These are phyloP conservation scores for Prunus kanzakura DNA, from an alignment of 306 rosid genomes.

Conservation along the genomic window DNA sequence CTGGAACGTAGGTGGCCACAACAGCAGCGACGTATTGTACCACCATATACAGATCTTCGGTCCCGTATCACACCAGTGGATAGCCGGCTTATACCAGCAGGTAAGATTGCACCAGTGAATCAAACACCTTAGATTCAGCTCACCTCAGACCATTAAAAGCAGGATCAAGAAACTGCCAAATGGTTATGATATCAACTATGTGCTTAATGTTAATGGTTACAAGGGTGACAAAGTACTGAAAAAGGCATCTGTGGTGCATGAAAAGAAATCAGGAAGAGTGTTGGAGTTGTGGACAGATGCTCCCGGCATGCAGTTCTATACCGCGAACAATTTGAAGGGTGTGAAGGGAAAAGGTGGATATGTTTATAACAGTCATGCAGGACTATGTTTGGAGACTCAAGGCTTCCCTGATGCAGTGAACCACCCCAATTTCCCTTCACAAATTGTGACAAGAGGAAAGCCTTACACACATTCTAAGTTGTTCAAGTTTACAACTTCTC, in stretches of 20 bases:
- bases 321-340: slow-evolving; percentile 3
- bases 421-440: slow-evolving; percentile 18
- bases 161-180: slow-evolving; percentile 2
- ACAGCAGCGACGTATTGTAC: slow-evolving; percentile 4
- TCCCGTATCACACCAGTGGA: not conserved
- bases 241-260: not conserved
- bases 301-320: slow-evolving; percentile 10
- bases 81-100: slow-evolving; percentile 4
- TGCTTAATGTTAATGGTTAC: slow-evolving; percentile 5
- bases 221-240: not conserved
- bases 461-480: slow-evolving; percentile 15
- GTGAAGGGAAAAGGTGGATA: slow-evolving; percentile 17
- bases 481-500: slow-evolving; percentile 12
- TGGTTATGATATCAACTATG: slow-evolving; percentile 12
- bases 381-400: slow-evolving; percentile 20
- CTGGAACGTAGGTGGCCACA: slow-evolving; percentile 22
- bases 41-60: slow-evolving; percentile 4
- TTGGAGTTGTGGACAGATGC: slow-evolving; percentile 20
- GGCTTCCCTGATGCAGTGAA: slow-evolving; percentile 24
- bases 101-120: not conserved
- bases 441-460: slow-evolving; percentile 11
- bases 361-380: slow-evolving; percentile 11
- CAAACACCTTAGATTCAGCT: slow-evolving; percentile 19
- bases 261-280: slow-evolving; percentile 7
- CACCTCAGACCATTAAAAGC: not conserved